Base-by-base conservation (phyloP, 2,329 filamentous ascomycete species). In the Celoporthe dispersa region DNA sequence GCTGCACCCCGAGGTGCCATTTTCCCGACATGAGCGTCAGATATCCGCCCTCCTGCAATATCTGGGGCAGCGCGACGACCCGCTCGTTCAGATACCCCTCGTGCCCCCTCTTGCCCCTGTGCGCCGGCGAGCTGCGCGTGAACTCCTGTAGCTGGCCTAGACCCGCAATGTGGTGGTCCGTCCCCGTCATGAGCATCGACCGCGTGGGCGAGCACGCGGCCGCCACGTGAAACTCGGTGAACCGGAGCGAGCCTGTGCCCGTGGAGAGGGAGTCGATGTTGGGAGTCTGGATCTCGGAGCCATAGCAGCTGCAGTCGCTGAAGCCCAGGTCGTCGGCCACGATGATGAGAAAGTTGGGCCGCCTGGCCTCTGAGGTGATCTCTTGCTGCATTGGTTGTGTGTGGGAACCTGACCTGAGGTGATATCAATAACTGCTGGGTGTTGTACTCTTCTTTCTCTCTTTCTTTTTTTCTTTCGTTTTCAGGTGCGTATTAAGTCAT, bases 171-270 rank as follows among this genome's bases (percentile, higher is more conserved):
- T 87, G 87, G 73, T 90, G 84, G 74, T 90, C 88, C 0, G 88
- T 90, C 3, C 88, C 88, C 0, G 87, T 90, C 83, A 91, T 86
- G 73, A 91, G 84, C 89, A 91, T 91, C 19, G 88, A 86, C 48
- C 88, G 81, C 2, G 87, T 88, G 1, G 89, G 89, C 64, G 88
- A 90, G 77, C 88, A 91, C 65, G 89, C 88, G 2, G 88, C 86
- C 0, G 89, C 88, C 1, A 88, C 86, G 75, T 91, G 89, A 77
- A 89, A 91, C 73, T 90, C 86, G 0, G 88, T 90, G 74, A 90
- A 88, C 4, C 88, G 84, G 28, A 90, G 78, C n/a, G 39, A 8
- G 62, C 90, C 77, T 33, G 87, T 84, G 67, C 80, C 77, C 3
- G 78, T 77, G 7, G 72, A 73, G 1, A 79, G 72, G 22, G 66